Base-by-base conservation (phyloP, 768 basidiomycete species). In the Mycena rosella region DNA sequence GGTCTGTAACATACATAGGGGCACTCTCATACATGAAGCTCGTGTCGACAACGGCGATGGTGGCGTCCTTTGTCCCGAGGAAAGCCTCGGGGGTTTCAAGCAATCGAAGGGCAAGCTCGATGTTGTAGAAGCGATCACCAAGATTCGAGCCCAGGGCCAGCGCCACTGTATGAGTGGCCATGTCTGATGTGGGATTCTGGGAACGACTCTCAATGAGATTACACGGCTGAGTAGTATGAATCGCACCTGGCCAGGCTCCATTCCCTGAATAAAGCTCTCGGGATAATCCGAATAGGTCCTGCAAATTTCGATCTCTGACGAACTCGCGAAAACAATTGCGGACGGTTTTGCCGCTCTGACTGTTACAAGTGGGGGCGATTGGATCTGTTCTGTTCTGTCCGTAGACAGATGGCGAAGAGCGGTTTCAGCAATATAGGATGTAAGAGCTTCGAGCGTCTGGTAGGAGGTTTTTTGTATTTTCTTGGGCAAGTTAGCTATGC, bases 1-100 rank as follows among this genome's bases (percentile, higher is more conserved):
- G 98, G 63, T 98, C 91, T 14, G 88, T 88, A 47, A 97, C 92
- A 76, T 99, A 99, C 98, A 99, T 99, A 0, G 98, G 95, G 14
- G 91, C 85, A 22, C 93, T 96, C 79, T 98, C 93, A 76, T 98
- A 99, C 81, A 98, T 76, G 79, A 96, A 94, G 75, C 95, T 96
- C 1, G 95, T 96, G 72, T 94, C 22, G 17, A 56, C 38, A 11
- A 68, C 85, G 24, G 90, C 78, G 30, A 97, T 82, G 18, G 74
- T 74, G 2, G 85, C 77, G 34, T 77, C 67, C 15, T 67, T 68
- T 0, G 75, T 47, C 34, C 71, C 72, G 15, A 83, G 49, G 14
- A 82, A 63, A 15, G 74, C 71, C 29, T 70, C 69, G 0, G 87
- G 87, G 15, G 78, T 74, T 74, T 95, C 92, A 6, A 98, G 84